A percentile compares a stretch with the other conserved stretches of the same genome.
Evolutionary conservation across 2,329 filamentous ascomycete genomes (phyloP).

Genomic region (Magnaporthales sp.): DNA sequence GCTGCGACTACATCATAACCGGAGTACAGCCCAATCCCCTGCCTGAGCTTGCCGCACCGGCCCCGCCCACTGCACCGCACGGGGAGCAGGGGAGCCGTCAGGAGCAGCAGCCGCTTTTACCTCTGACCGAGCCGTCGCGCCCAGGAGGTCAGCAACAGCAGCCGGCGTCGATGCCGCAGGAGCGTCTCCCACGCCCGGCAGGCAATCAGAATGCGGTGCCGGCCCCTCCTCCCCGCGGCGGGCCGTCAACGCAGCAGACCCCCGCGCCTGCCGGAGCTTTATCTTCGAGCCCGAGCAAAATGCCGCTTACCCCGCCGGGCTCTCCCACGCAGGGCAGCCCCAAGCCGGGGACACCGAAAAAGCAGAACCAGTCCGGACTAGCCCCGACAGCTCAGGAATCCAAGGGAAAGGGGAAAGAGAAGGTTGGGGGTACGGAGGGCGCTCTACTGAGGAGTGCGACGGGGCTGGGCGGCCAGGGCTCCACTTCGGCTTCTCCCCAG

Average conservation of each 20-base stretch:
- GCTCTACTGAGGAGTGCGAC: neutral
- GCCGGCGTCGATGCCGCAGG: neutral
- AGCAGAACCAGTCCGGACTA: neutral
- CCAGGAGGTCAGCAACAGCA: neutral
- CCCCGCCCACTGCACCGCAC: too few relatives aligned
- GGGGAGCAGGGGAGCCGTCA: neutral
- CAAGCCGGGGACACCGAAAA: neutral
- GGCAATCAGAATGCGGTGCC: too few relatives aligned
- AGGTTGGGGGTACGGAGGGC: neutral
- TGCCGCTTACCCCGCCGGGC: neutral
- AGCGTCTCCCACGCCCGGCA: neutral
- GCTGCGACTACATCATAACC: neutral
- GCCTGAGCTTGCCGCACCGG: neutral
- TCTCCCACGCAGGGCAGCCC: neutral
- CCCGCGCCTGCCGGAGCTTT: too few relatives aligned
- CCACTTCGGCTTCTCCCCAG: too few relatives aligned
- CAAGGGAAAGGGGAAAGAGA: neutral
- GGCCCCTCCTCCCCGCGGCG: neutral
- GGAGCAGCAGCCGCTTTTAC: neutral
- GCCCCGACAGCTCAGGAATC: neutral
- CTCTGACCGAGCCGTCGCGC: neutral
- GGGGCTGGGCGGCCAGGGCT: neutral
- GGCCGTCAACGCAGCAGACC: neutral
- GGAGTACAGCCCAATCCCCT: neutral
- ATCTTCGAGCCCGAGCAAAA: neutral